Base-by-base conservation (phyloP, 495 filamentous ascomycete genomes). In the Penicillium chermesinum region DNA sequence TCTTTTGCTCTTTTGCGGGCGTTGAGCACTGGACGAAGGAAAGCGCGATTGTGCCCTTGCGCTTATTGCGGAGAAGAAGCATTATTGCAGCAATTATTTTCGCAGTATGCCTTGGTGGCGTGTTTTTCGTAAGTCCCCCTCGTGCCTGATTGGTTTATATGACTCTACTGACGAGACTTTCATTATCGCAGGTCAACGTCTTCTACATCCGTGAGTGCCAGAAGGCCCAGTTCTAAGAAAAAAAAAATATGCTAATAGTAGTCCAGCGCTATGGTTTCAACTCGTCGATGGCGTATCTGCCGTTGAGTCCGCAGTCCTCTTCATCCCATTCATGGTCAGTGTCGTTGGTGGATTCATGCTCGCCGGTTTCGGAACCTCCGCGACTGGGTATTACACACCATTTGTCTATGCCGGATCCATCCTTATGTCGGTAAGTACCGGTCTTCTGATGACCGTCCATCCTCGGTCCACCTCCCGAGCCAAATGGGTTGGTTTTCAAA, bases 401-500 rank as follows among this genome's bases (percentile, higher is more conserved):
- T 20, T 44, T 2, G 13, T 44, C 13, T 3, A 12, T 2, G 7
- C 19, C 1, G 3, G n/a, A 25, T 10, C 15, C 12, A 16, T 30
- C 2, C 2, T 44, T 2, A 18, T 13, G 10, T 2, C 27, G 1
- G 16, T 35, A 6, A 16, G 42, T 7, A 0, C 0, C 15, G 42
- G 42, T 6, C 1, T 44, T 8, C 32, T 30, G 7, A 1, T 43
- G 2, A n/a, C 34, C 6, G 13, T 16, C 2, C n/a, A n/a, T n/a
- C n/a, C n/a, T n/a, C n/a, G n/a, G n/a, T 2, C 13, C 7, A 18
- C 21, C 1, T 12, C 2, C 15, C n/a, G 2, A 15, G 7, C 6
- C 3, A 35, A 44, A 8, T 44, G 42, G 42, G 12, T 44, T 30
- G 42, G 42, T 7, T 44, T 34, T 20, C 42, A 44, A 15, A 4